Percentiles rank a stretch among this genome's conserved stretches.
phyloP scores from a whole-genome alignment of 495 filamentous ascomycete genomes.

The Penicillium flavigenum region DNA sequence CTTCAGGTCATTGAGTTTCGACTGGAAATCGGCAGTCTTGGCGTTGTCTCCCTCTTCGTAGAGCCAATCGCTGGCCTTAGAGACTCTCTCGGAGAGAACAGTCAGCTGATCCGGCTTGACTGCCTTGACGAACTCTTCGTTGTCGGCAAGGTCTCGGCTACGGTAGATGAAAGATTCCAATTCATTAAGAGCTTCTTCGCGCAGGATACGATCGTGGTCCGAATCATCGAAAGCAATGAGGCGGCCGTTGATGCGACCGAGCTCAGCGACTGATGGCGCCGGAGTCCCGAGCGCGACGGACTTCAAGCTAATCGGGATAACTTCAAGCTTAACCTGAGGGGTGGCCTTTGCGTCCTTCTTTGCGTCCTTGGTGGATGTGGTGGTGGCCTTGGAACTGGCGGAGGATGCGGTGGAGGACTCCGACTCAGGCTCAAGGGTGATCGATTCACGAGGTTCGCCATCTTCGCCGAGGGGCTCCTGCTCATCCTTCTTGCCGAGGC shows the following conservation, averaged over 20 bases:
- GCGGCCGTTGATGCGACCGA: conserved; percentile 66
- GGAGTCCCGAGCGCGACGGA: conserved; percentile 61
- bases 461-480: conserved; percentile 75
- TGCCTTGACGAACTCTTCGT: conserved; percentile 67
- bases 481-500: conserved; percentile 83
- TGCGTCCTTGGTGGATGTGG: conserved; percentile 45
- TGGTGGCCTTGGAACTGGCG: conserved; percentile 45
- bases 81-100: conserved; percentile 60
- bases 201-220: conserved; percentile 69
- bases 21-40: conserved; percentile 64
- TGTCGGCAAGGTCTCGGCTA: conserved; percentile 74
- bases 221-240: conserved; percentile 80
- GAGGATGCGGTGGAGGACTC: conserved; percentile 48
- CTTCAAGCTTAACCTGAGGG: conserved; percentile 63
- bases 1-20: conserved; percentile 68
- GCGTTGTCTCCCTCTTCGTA: conserved; percentile 82
- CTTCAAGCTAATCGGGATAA: conserved; percentile 66
- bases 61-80: conserved; percentile 80
- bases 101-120: conserved; percentile 64
- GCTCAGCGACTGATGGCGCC: conserved; percentile 52
- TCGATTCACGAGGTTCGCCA: conserved; percentile 45
- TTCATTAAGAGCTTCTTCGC: conserved; percentile 88
- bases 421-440: conserved; percentile 50
- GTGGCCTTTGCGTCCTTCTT: conserved; percentile 55
- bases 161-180: conserved; percentile 94